phyloP scores from a whole-genome alignment of 495 filamentous ascomycete species.

The Penicillium odoratum region DNA sequence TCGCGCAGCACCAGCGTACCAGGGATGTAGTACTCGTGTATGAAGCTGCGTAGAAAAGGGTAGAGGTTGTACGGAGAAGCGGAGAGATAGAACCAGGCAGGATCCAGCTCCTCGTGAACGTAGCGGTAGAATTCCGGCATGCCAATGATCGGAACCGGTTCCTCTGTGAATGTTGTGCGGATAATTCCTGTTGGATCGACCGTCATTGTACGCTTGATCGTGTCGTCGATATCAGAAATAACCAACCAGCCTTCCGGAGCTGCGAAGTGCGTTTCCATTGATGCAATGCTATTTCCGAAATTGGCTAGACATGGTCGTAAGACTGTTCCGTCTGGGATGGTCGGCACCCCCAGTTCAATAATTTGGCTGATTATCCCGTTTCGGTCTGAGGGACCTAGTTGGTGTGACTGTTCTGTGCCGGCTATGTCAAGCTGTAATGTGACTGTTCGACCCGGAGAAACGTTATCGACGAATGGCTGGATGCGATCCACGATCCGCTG shows the following conservation, averaged over 20 bases:
- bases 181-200: slow-evolving; percentile 76
- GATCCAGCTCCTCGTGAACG: slow-evolving; percentile 56
- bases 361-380: slow-evolving; percentile 70
- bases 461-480: slow-evolving; percentile 71
- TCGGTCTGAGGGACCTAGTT: slow-evolving; percentile 66
- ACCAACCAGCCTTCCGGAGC: slow-evolving; percentile 81
- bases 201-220: slow-evolving; percentile 89
- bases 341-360: slow-evolving; percentile 36
- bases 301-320: slow-evolving; percentile 35
- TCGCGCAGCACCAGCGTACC: slow-evolving; percentile 85
- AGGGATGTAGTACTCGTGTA: slow-evolving; percentile 65
- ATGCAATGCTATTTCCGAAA: slow-evolving; percentile 45
- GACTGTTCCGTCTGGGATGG: slow-evolving; percentile 30
- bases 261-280: slow-evolving; percentile 69
- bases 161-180: slow-evolving; percentile 76
- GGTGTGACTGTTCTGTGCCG: slow-evolving; percentile 41
- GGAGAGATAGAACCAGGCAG: slow-evolving; percentile 90
- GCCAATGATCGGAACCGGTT: slow-evolving; percentile 65
- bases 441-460: slow-evolving; percentile 67
- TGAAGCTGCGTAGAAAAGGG: slow-evolving; percentile 74
- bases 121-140: slow-evolving; percentile 83
- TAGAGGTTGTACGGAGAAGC: slow-evolving; percentile 96
- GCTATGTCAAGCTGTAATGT: slow-evolving; percentile 55
- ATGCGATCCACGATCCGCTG: slow-evolving; percentile 67
- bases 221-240: slow-evolving; percentile 93